phyloP scores from a whole-genome alignment of 2,329 filamentous ascomycete genomes.

The Catunica adiposa region DNA sequence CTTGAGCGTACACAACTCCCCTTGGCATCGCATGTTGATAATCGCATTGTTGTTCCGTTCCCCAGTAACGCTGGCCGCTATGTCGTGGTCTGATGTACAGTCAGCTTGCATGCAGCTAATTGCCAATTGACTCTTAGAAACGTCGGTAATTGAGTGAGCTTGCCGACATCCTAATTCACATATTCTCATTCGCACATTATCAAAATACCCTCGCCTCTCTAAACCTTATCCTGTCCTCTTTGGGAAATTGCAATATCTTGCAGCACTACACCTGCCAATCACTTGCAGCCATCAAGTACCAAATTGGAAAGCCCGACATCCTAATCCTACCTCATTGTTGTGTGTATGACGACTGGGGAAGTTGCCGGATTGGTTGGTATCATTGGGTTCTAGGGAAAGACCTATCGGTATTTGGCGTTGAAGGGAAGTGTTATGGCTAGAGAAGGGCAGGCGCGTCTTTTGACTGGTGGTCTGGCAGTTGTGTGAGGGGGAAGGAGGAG shows the following conservation, averaged over 20 bases:
- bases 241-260: neutral
- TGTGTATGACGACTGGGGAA: too few relatives aligned
- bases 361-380: neutral
- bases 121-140: too few relatives aligned
- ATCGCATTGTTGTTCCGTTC: neutral
- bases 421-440: neutral
- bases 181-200: neutral
- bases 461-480: neutral
- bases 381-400: neutral
- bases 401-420: too few relatives aligned
- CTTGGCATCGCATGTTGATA: slow-evolving; percentile 3
- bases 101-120: too few relatives aligned
- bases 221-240: neutral
- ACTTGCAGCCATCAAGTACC: neutral
- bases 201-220: neutral
- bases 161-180: too few relatives aligned
- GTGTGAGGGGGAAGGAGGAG: neutral
- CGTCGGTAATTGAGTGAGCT: too few relatives aligned
- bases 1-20: neutral
- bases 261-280: neutral
- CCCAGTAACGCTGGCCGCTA: neutral
- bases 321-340: neutral
- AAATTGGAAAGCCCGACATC: neutral
- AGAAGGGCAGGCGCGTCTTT: neutral
- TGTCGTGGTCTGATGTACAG: too few relatives aligned